phyloP scores from a whole-genome alignment of 2,329 filamentous ascomycete species.

The Neopestalotiopsis rosae region DNA sequence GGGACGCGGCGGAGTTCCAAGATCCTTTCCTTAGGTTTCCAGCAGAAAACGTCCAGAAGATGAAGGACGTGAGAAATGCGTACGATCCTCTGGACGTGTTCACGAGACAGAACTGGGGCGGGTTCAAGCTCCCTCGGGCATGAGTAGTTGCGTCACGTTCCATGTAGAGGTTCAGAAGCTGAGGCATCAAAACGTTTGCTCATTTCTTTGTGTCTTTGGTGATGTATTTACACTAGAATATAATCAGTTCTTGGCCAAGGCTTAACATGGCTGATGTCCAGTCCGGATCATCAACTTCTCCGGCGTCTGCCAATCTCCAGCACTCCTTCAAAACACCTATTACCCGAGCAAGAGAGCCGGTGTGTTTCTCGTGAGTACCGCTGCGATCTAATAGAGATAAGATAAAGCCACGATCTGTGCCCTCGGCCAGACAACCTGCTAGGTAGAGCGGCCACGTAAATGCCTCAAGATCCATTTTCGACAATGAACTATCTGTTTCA shows the following conservation, averaged over 20 bases:
- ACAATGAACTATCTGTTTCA: background rate
- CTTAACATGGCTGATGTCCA: background rate
- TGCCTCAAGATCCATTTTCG: background rate
- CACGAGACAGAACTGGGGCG: background rate
- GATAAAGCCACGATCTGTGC: background rate
- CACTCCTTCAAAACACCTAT: background rate
- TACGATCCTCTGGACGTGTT: background rate
- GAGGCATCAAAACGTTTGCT: no score
- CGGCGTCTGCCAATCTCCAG: background rate
- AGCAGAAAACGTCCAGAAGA: slow-evolving; percentile 37
- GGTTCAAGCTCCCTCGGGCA: background rate
- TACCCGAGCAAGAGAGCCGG: background rate
- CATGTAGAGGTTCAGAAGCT: no score
- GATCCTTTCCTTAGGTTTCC: slow-evolving; percentile 40
- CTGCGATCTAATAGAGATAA: background rate
- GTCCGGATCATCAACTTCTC: background rate
- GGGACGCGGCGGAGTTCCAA: slow-evolving; percentile 43
- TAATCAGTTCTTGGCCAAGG: background rate
- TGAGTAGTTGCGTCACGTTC: no score
- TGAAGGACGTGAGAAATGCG: slow-evolving; percentile 31
- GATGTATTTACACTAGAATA: background rate
- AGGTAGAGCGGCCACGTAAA: background rate
- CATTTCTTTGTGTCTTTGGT: no score
- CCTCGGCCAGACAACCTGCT: background rate
- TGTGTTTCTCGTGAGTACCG: background rate